Conservation (phyloP, 768 basidiomycete species). For the Naganishia antarctica region DNA sequence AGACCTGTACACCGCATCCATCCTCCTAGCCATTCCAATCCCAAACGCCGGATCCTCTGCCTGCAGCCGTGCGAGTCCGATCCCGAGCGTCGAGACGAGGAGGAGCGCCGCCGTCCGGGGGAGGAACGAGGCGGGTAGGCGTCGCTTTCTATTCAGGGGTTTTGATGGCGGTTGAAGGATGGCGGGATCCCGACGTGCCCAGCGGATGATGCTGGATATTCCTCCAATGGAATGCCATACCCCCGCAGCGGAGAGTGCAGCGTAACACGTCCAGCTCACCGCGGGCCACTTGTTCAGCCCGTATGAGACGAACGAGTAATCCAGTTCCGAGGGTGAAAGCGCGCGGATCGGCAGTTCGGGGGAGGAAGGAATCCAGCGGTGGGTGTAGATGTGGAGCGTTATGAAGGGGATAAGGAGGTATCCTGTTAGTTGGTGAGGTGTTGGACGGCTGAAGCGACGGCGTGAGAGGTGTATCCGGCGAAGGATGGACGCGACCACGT, state of each 20-base stretch:
- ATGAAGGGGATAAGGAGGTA: conserved; percentile 59
- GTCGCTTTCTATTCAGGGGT: too few species aligned
- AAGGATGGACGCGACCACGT: conserved; percentile 58
- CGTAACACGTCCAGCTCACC: conserved; percentile 20
- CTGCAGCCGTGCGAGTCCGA: not conserved
- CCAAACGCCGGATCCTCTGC: not conserved
- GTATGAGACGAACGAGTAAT: conserved; percentile 76
- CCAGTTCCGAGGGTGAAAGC: conserved; percentile 69
- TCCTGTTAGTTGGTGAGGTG: conserved; percentile 55
- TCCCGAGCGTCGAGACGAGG: not conserved
- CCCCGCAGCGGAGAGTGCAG: not conserved
- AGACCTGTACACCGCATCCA: conserved; percentile 12
- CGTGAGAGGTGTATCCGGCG: conserved; percentile 54
- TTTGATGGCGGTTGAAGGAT: too few species aligned
- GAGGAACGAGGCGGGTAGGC: too few species aligned
- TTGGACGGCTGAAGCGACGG: not conserved
- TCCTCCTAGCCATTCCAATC: not conserved
- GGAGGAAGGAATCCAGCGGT: conserved; percentile 59
- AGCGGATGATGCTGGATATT: not conserved
- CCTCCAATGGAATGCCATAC: conserved; percentile 3
- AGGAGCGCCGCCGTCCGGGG: too few species aligned
- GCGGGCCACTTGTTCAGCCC: conserved; percentile 51
- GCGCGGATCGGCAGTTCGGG: conserved; percentile 55
- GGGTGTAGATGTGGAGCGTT: conserved; percentile 65
- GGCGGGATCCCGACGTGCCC: not conserved